Evolutionary conservation across 257 asterid species (phyloP), one percentile per base, ranked within the genome.

Genomic region (Gentiana dahurica): DNA sequence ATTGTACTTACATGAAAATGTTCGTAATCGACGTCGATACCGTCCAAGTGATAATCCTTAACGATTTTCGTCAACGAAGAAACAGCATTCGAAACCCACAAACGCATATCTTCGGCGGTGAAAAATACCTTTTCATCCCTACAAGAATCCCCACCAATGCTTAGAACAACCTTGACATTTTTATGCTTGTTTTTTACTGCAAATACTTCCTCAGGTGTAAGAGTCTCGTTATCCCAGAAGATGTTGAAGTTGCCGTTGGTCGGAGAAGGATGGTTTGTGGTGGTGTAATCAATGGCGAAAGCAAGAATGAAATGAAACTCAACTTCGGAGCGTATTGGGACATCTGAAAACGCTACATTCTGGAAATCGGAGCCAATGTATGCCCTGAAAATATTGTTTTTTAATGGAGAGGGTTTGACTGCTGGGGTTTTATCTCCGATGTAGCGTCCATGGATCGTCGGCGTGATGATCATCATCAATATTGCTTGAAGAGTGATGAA

Each of bases 221-320:
- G 91, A 24, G 76, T 85, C 5, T 59, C 71, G 0, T 85, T 68
- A 67, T 88, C 97, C 97, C 97, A 88, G 54, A 75, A 85, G 0
- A 86, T 47, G 66, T 78, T 79, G 74, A 87, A 87, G 9, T 71
- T 65, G 34, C 95, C 95, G 15, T 89, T 64, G 7, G 92, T 76
- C 4, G 92, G 87, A 0, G 84, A 59, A 3, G 94, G 73, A 36
- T 83, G 61, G 12, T 89, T 73, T 1, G 81, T 67, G 55, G 80
- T 62, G 0, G 93, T 81, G 79, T 89, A 89, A 72, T 89, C 95
- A 39, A 89, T 83, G 58, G 95, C 82, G 46, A 89, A 89, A 1
- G 97, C 73, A 49, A 89, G 94, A 54, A 89, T 85, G 87, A 76
- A 89, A 75, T 89, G 95, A 67, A 89, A 86, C 32, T 88, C 86